These are phyloP conservation scores for Kluyveromyces sp. DNA, from an alignment of 1,139 yeast genomes.

Conservation along the genomic window DNA sequence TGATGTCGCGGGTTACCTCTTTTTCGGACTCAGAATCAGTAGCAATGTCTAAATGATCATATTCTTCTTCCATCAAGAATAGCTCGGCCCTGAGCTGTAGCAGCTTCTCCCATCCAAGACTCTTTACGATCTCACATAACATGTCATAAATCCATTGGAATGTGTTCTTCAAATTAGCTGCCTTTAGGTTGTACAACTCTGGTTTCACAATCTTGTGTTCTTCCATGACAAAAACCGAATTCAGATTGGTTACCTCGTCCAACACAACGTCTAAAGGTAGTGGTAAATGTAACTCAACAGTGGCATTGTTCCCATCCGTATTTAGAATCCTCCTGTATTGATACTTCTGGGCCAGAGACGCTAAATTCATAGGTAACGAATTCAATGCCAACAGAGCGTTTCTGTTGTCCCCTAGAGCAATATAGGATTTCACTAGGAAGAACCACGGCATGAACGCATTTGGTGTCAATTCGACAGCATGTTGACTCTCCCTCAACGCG, in stretches of 20 bases:
- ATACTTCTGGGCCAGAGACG: constrained; percentile 72
- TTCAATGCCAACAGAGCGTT: constrained; percentile 81
- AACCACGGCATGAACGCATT: constrained; percentile 94
- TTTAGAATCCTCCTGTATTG: constrained; percentile 39
- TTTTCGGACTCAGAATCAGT: constrained; percentile 26
- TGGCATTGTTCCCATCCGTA: constrained; percentile 34
- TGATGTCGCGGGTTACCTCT: constrained; percentile 38
- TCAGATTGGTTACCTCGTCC: constrained; percentile 48
- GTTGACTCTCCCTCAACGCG: constrained; percentile 70
- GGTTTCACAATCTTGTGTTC: constrained; percentile 59
- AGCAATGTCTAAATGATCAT: constrained; percentile 24
- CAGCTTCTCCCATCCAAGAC: constrained; percentile 87
- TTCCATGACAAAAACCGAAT: constrained; percentile 49
- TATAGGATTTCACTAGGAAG: constrained; percentile 65
- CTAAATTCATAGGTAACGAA: constrained; percentile 79
- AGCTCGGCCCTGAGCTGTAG: constrained; percentile 79
- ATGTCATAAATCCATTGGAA: constrained; percentile 80
- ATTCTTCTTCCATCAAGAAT: constrained; percentile 97
- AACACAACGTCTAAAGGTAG: constrained; percentile 72
- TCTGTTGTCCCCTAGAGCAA: constrained; percentile 70
- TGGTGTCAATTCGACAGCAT: constrained; percentile 83
- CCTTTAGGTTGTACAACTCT: constrained; percentile 68
- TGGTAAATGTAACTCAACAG: constrained; percentile 56
- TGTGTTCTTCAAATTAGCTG: constrained; percentile 77
- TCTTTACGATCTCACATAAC: constrained; percentile 66